Base-by-base conservation (phyloP, 208 protist species). In the Trypanosoma conorhini region DNA sequence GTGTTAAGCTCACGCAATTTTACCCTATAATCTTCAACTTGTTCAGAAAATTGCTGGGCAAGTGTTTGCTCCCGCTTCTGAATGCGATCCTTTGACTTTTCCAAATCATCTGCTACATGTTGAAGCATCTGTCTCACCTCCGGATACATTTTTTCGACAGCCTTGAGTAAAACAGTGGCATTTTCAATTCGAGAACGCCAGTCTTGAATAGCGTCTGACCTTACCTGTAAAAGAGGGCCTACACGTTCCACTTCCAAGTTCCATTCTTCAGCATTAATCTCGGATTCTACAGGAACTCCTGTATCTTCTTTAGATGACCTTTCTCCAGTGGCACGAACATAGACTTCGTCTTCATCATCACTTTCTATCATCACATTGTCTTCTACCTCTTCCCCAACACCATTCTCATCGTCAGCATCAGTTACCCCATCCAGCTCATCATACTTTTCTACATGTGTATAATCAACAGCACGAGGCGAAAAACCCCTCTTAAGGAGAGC, bases 1-100 rank as follows among this genome's bases (percentile, higher is more conserved):
- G 72, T 90, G 66, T 93, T 93, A 5, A 97, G 67, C 57, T 97
- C 92, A 35, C 88, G 87, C 30, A 95, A 83, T 71, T 91, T 95
- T 38, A 93, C 89, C 26, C 92, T 78, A 64, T 97, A 97, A 31
- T 92, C 83, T 66, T 97, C 89, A 9, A 94, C 89, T 60, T 95
- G 86, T 38, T 95, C 88, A 9, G 86, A 88, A 77, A 97, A 97
- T 70, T 97, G 89, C 59, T 92, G 87, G n/a, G 88, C 89, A 22
- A 97, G 83, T 12, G 89, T 93, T 67, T 92, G 87, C 67, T 97
- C 92, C 21, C 92, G 85, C 67, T 95, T 97, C 62, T 97, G 86
- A 50, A 97, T 92, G n/a, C 86, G 79, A 64, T 97, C 89, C 22
- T 79, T 81, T 1, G 89, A 81, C 58, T 94, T 97, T 44, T 93